A percentile compares a stretch with the other conserved stretches of the same genome.
These are phyloP conservation scores for Penicillium robsamsonii DNA, from an alignment of 495 filamentous ascomycete genomes.

Conservation along the genomic window DNA sequence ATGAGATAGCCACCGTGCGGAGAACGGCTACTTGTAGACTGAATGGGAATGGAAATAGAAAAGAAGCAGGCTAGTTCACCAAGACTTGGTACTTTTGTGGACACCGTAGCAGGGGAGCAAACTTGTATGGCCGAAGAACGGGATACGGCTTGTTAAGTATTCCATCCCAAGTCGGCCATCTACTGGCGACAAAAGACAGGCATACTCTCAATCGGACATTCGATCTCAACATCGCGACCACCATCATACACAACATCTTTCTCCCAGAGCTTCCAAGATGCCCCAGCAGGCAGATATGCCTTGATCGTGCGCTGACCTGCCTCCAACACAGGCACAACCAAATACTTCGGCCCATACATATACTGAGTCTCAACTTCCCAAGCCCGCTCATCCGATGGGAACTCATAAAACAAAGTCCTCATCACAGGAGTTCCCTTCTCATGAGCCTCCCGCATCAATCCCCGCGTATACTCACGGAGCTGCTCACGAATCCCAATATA, in stretches of 20 bases:
- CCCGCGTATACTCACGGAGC: slow-evolving; percentile 49
- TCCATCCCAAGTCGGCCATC: background rate
- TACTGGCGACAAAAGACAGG: slow-evolving; percentile 42
- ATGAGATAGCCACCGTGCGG: background rate
- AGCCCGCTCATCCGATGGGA: slow-evolving; percentile 45
- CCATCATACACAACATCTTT: slow-evolving; percentile 29
- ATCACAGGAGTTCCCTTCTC: slow-evolving; percentile 55
- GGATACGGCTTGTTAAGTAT: background rate
- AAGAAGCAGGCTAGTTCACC: background rate
- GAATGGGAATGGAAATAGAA: background rate
- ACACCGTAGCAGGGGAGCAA: background rate
- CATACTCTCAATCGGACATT: slow-evolving; percentile 50
- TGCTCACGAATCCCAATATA: slow-evolving; percentile 54
- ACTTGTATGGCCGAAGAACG: background rate
- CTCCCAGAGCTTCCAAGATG: slow-evolving; percentile 42
- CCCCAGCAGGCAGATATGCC: slow-evolving; percentile 49
- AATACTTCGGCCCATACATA: slow-evolving; percentile 54
- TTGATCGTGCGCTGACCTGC: slow-evolving; percentile 38
- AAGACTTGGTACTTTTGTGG: background rate
- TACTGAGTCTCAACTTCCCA: slow-evolving; percentile 56
- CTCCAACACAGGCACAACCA: slow-evolving; percentile 50
- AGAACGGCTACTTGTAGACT: background rate
- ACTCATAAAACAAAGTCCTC: slow-evolving; percentile 56
- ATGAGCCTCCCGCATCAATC: slow-evolving; percentile 53
- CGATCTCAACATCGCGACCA: slow-evolving; percentile 37